phyloP scores from a whole-genome alignment of 169 alveolate genomes.

The Theileria parva region DNA sequence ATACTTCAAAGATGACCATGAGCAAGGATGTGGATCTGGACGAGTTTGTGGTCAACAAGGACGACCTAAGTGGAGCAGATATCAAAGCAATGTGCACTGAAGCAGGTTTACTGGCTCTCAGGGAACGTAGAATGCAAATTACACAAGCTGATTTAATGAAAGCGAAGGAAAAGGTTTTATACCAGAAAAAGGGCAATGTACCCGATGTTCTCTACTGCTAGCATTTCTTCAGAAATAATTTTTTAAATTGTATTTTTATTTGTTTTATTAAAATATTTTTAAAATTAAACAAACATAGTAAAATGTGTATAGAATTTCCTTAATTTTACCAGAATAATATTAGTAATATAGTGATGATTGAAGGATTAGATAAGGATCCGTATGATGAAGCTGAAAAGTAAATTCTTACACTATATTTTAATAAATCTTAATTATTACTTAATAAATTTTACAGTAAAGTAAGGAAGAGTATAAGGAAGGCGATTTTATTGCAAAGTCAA shows the following conservation, averaged over 20 bases:
- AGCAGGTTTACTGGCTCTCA: conserved; percentile 98
- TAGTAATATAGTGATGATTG: conserved; percentile 9
- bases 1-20: conserved; percentile 97
- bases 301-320: not conserved
- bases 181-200: conserved; percentile 96
- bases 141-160: conserved; percentile 94
- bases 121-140: conserved; percentile 98
- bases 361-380: conserved; percentile 36
- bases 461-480: conserved; percentile 54
- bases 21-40: conserved; percentile 97
- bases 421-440: not conserved
- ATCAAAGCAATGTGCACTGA: conserved; percentile 98
- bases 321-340: not conserved
- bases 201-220: conserved; percentile 95
- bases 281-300: not conserved
- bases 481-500: conserved; percentile 55
- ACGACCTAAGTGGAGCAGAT: conserved; percentile 99
- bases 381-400: conserved; percentile 68
- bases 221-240: conserved; percentile 5
- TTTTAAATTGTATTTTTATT: not conserved
- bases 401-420: not conserved
- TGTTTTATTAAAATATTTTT: not conserved
- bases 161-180: conserved; percentile 98
- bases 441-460: conserved; percentile 27
- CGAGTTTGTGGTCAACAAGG: conserved; percentile 98